phyloP scores from a whole-genome alignment of 2,329 filamentous ascomycete species.

The Pyricularia grisea region DNA sequence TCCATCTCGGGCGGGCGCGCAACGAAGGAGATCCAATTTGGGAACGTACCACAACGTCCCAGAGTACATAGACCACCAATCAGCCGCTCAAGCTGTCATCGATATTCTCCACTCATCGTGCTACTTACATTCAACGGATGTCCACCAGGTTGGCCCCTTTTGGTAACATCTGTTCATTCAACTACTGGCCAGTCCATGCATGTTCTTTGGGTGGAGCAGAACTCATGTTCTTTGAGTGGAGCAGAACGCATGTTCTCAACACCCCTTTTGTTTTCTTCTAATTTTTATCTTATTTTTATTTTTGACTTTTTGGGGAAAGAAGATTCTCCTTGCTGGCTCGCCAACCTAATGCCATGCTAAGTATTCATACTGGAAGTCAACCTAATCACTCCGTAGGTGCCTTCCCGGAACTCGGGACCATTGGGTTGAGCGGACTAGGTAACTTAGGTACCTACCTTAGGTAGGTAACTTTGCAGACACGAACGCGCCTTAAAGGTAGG shows the following conservation, averaged over 20 bases:
- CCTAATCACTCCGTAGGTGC: neutral
- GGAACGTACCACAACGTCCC: no score
- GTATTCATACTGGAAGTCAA: neutral
- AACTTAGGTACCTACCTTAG: no score
- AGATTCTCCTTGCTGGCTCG: neutral
- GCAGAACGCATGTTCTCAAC: neutral
- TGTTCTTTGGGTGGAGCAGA: neutral
- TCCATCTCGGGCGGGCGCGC: neutral
- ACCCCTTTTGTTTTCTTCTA: neutral
- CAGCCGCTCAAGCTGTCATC: neutral
- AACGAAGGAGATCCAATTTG: neutral
- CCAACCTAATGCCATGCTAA: neutral
- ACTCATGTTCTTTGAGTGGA: no score
- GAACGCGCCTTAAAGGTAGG: neutral
- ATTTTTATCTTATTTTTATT: no score
- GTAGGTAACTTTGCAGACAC: neutral
- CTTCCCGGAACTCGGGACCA: no score
- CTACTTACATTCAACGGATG: neutral
- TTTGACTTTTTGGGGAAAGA: neutral
- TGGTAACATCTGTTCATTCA: neutral
- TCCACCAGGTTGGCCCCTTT: neutral
- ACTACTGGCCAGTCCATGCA: neutral
- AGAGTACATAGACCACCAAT: no score
- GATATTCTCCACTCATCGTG: neutral
- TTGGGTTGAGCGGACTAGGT: neutral